These are phyloP conservation scores for Lachancea dasiensis DNA, from an alignment of 805 yeast species.

Conservation along the genomic window DNA sequence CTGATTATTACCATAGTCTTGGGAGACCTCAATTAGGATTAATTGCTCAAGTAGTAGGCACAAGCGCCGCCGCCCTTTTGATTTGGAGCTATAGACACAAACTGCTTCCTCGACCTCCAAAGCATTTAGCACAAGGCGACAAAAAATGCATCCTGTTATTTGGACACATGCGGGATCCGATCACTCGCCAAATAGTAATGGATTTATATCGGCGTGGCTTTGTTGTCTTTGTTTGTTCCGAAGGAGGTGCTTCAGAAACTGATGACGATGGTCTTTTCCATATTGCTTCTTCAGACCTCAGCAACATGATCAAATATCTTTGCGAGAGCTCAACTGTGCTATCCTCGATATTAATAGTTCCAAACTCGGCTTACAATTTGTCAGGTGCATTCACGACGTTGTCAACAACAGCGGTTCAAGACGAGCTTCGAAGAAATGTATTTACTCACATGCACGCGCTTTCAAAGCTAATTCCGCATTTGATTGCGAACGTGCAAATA, in stretches of 20 bases:
- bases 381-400: slow-evolving; percentile 20
- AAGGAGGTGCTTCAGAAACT: slow-evolving; percentile 16
- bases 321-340: slow-evolving; percentile 11
- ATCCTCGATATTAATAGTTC: slow-evolving; percentile 28
- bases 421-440: slow-evolving; percentile 24
- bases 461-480: slow-evolving; percentile 20
- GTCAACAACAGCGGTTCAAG: slow-evolving; percentile 17
- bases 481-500: slow-evolving; percentile 18
- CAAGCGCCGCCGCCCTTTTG: slow-evolving; percentile 3
- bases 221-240: slow-evolving; percentile 30
- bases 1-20: background rate
- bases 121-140: slow-evolving; percentile 10
- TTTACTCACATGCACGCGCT: slow-evolving; percentile 21
- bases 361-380: slow-evolving; percentile 30
- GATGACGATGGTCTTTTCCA: slow-evolving; percentile 28
- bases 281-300: slow-evolving; percentile 22
- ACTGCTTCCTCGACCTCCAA: slow-evolving; percentile 6
- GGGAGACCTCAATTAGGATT: background rate
- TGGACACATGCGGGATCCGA: slow-evolving; percentile 33
- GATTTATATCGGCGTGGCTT: slow-evolving; percentile 32
- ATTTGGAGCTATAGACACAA: slow-evolving; percentile 1
- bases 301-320: slow-evolving; percentile 17
- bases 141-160: slow-evolving; percentile 21
- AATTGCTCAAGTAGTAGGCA: background rate
- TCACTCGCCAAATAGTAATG: slow-evolving; percentile 31